Conservation (phyloP, 352 stramenopile species). For the Globisporangium lucens region DNA sequence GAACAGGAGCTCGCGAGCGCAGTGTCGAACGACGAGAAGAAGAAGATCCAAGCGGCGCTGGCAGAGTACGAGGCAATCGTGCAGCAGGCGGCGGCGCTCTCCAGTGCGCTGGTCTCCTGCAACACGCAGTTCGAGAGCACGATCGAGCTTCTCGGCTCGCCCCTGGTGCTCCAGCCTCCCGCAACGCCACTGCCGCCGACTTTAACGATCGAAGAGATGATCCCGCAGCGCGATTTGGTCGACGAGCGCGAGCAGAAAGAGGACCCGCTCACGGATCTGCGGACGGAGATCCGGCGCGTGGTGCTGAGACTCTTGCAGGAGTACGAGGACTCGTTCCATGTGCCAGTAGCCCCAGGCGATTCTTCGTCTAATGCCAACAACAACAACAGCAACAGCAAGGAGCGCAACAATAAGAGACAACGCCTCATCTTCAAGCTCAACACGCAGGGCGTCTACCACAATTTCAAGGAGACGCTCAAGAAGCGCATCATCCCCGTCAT, state of each 20-base stretch:
- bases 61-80: conserved; percentile 54
- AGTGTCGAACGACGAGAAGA: conserved; percentile 69
- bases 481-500: conserved; percentile 76
- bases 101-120: conserved; percentile 19
- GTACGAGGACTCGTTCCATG: conserved; percentile 41
- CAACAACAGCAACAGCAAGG: background rate
- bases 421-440: conserved; percentile 78
- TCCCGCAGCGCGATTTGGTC: conserved; percentile 44
- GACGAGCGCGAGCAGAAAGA: conserved; percentile 43
- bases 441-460: conserved; percentile 70
- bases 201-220: conserved; percentile 44
- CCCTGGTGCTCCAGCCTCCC: conserved; percentile 43
- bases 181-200: conserved; percentile 20
- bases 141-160: conserved; percentile 28
- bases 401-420: conserved; percentile 64
- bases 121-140: conserved; percentile 29
- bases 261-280: conserved; percentile 42
- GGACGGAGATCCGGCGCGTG: conserved; percentile 55
- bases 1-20: conserved; percentile 59
- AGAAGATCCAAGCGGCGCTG: conserved; percentile 56
- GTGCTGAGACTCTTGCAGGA: conserved; percentile 58
- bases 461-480: conserved; percentile 83
- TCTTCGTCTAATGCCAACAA: background rate
- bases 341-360: background rate
- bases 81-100: conserved; percentile 26